Base-by-base conservation (phyloP, 306 rosid genomes). In the Vicia villosa region DNA sequence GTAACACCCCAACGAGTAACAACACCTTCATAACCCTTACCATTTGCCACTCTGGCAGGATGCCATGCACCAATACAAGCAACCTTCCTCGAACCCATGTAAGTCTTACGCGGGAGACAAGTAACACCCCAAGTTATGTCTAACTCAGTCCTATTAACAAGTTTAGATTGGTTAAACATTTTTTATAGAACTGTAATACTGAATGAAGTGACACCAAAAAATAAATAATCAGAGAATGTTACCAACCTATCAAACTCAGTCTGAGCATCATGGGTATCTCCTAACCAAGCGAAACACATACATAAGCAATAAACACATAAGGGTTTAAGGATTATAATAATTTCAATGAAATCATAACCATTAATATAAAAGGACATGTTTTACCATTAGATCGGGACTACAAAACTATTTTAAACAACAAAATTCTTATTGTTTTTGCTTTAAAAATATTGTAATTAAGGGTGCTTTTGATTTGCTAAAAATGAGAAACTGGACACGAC, bases 1-100 rank as follows among this genome's bases (percentile, higher is more conserved):
- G 97, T 91, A 19, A 91, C 97, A 71, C 97, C 97, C 97, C 95
- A 91, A 28, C 95, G 84, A 10, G 95, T 88, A n/a, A n/a, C n/a
- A 26, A 91, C 97, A 74, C 92, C 97, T 70, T 88, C 95, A 21
- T 91, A 88, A 78, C 97, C 97, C 63, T 91, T 91, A 81, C 97
- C 95, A 68, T 86, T 91, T 5, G 97, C 88, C 42, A 88, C 95
- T 36, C 97, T 95, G 47, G n/a, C n/a, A n/a, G n/a, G n/a, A 91
- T 86, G 67, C 88, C 66, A 71, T 91, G 97, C 95, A 65, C 88
- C 97, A 32, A 91, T 74, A n/a, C n/a, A n/a, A 6, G 95, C 95
- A 46, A 91, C 82, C 65, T 84, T 95, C 69, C 88, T 91, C 88
- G 43, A 22, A 22, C n/a, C n/a, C n/a, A n/a, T n/a, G n/a, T n/a